Conservation (phyloP, 345 rosid genomes). For the Microcos paniculata region DNA sequence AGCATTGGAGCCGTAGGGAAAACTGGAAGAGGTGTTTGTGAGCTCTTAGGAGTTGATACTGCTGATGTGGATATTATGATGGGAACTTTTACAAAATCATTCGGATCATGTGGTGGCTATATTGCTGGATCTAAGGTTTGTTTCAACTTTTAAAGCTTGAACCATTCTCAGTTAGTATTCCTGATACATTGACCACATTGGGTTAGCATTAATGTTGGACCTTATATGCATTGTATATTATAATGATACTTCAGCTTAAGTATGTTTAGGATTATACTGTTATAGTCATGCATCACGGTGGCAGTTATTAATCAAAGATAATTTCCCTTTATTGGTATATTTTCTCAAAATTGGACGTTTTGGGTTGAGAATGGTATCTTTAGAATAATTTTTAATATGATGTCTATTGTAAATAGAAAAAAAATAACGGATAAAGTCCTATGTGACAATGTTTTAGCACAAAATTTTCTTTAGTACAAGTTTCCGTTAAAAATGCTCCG, state of each 20-base stretch:
- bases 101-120: slow-evolving; percentile 94
- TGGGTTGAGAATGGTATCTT: background rate
- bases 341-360: background rate
- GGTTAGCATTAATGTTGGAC: background rate
- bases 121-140: slow-evolving; percentile 91
- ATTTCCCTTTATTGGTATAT: background rate
- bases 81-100: slow-evolving; percentile 97
- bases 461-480: background rate
- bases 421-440: background rate
- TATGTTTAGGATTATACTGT: background rate
- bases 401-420: background rate
- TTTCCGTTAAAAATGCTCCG: background rate
- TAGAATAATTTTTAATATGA: background rate
- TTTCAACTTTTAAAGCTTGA: background rate
- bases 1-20: slow-evolving; percentile 95
- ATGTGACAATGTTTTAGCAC: background rate
- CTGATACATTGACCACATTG: background rate
- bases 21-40: slow-evolving; percentile 93
- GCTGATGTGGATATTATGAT: slow-evolving; percentile 93
- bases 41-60: slow-evolving; percentile 84
- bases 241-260: background rate
- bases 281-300: background rate
- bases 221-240: background rate
- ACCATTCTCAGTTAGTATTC: background rate
- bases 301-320: background rate